Conservation (phyloP, 1,139 yeast species). For the Pichiaceae sp. region DNA sequence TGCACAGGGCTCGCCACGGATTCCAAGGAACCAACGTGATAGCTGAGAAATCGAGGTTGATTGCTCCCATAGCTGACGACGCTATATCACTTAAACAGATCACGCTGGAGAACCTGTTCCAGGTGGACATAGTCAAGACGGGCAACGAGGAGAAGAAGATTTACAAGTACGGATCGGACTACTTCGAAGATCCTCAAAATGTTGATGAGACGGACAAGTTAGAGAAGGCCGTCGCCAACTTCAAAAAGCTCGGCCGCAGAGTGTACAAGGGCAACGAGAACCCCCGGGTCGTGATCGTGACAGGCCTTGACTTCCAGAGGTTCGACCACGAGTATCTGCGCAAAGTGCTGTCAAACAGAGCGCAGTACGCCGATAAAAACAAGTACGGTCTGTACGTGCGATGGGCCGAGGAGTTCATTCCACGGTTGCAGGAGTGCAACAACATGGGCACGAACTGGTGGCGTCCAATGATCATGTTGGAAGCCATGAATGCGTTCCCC, state of each 20-base stretch:
- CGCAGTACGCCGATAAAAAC: conserved; percentile 69
- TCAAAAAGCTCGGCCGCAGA: conserved; percentile 58
- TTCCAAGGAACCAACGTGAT: conserved; percentile 4
- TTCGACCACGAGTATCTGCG: conserved; percentile 55
- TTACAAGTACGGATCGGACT: conserved; percentile 31
- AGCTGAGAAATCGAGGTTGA: conserved; percentile 41
- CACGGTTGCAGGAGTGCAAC: conserved; percentile 38
- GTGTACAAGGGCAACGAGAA: conserved; percentile 38
- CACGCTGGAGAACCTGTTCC: conserved; percentile 43
- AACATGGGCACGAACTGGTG: conserved; percentile 47
- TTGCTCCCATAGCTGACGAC: conserved; percentile 64
- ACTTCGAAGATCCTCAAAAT: conserved; percentile 6
- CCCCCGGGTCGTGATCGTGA: conserved; percentile 73
- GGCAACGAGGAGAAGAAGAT: conserved; percentile 33
- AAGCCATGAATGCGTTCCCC: conserved; percentile 86
- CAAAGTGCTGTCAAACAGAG: conserved; percentile 68
- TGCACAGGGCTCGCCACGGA: neutral
- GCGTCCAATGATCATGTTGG: conserved; percentile 51
- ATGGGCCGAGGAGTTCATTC: conserved; percentile 76
- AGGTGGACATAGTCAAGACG: conserved; percentile 28
- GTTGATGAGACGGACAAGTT: conserved; percentile 28
- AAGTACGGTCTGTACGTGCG: conserved; percentile 73
- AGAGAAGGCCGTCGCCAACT: conserved; percentile 44
- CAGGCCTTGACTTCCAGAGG: conserved; percentile 67
- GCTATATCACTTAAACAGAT: conserved; percentile 50